These are phyloP conservation scores for Hirschioporus abietinus DNA, from an alignment of 768 basidiomycete genomes.

Conservation along the genomic window DNA sequence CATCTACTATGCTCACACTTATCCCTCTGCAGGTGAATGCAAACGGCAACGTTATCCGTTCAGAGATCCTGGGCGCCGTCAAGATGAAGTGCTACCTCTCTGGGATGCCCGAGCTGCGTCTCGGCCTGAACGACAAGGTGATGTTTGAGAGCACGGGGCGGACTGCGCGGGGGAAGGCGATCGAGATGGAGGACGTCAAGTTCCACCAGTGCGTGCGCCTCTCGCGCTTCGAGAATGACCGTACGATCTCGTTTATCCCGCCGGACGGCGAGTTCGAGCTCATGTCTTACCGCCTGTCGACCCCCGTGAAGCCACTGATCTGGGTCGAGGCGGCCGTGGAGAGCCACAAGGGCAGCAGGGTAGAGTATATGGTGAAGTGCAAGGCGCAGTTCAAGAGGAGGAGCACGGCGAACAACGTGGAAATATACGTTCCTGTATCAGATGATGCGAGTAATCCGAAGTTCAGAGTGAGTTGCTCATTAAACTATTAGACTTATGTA, in stretches of 20 bases:
- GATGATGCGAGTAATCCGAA: constrained; percentile 98
- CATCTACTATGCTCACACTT: constrained; percentile 5
- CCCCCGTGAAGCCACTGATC: constrained; percentile 93
- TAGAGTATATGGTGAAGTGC: constrained; percentile 94
- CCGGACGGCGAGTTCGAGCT: constrained; percentile 99
- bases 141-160: constrained; percentile 98
- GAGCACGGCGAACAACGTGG: constrained; percentile 97
- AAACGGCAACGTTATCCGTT: constrained; percentile 93
- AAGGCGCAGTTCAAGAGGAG: constrained; percentile 97
- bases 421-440: constrained; percentile 98
- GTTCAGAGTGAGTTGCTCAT: constrained; percentile 64
- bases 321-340: constrained; percentile 98
- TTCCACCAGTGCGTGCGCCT: constrained; percentile 99
- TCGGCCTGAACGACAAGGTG: constrained; percentile 98
- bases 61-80: constrained; percentile 95
- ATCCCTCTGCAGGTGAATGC: constrained; percentile 74
- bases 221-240: constrained; percentile 95
- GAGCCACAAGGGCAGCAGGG: constrained; percentile 85
- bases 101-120: constrained; percentile 96
- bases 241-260: constrained; percentile 98
- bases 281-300: constrained; percentile 95
- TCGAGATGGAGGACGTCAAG: constrained; percentile 99
- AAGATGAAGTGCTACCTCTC: constrained; percentile 99
- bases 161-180: constrained; percentile 92
- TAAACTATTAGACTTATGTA: neutral